Evolutionary conservation across 1,284 basidiomycete species (phyloP).

Genomic region (Ganoderma lingzhi): DNA sequence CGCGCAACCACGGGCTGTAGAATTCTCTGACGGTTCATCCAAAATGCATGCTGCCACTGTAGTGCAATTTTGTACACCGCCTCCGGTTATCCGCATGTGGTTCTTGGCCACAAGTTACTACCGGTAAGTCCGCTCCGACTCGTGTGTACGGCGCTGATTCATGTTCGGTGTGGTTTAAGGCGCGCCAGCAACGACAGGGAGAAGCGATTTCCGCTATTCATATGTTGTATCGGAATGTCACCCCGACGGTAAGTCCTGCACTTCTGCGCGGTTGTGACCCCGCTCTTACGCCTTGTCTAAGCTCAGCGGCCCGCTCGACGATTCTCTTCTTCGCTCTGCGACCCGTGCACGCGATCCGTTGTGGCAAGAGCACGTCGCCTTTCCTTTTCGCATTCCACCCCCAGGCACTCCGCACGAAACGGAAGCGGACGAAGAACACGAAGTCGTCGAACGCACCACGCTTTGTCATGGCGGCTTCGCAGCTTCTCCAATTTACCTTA

Average conservation of each 20-base stretch:
- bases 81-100: neutral
- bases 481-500: neutral
- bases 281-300: neutral
- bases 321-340: constrained; percentile 1
- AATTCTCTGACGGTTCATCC: neutral
- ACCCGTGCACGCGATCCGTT: neutral
- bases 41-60: neutral
- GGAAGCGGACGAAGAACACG: neutral
- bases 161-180: constrained; percentile 3
- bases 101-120: neutral
- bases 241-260: neutral
- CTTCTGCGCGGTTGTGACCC: neutral
- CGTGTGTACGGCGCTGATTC: neutral
- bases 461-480: neutral
- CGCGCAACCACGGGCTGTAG: neutral
- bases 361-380: neutral
- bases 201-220: neutral
- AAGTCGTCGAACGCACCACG: neutral
- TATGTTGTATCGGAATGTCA: neutral
- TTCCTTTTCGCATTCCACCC: neutral
- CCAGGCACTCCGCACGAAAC: neutral
- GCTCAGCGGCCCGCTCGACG: neutral
- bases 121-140: neutral
- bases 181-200: neutral
- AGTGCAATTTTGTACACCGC: neutral